Percentiles rank a stretch among this genome's conserved stretches.
phyloP scores from a whole-genome alignment of 352 stramenopile species.

The Phytophthora uliginosa region DNA sequence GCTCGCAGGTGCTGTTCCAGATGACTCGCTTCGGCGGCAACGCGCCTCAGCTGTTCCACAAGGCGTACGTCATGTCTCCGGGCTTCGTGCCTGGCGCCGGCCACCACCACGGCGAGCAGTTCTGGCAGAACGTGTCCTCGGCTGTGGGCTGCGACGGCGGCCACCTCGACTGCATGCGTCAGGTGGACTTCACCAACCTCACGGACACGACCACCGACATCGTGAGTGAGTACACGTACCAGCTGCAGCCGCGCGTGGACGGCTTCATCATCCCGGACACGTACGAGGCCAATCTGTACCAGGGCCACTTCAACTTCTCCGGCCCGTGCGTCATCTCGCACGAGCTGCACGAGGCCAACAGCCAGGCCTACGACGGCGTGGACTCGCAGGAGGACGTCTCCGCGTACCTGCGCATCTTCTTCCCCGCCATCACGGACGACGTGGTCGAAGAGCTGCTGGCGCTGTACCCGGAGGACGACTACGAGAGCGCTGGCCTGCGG shows the following conservation, averaged over 20 bases:
- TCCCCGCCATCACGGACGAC: slow-evolving; percentile 28
- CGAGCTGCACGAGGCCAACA: slow-evolving; percentile 29
- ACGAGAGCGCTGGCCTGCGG: slow-evolving; percentile 29
- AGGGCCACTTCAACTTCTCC: slow-evolving; percentile 38
- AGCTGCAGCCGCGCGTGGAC: slow-evolving; percentile 39
- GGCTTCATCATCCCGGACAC: slow-evolving; percentile 34
- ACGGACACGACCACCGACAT: slow-evolving; percentile 4
- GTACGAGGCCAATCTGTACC: slow-evolving; percentile 35
- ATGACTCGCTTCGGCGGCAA: slow-evolving; percentile 39
- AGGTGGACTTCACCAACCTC: slow-evolving; percentile 26
- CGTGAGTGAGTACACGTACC: slow-evolving; percentile 30
- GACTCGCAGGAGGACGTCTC: slow-evolving; percentile 23
- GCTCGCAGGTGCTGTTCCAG: slow-evolving; percentile 35
- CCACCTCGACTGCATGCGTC: slow-evolving; percentile 34
- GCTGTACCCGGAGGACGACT: slow-evolving; percentile 32
- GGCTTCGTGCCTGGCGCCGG: slow-evolving; percentile 32
- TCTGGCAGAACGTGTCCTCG: slow-evolving; percentile 42
- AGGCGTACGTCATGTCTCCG: slow-evolving; percentile 39
- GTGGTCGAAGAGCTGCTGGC: slow-evolving; percentile 18
- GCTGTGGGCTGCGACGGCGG: slow-evolving; percentile 26
- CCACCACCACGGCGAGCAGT: slow-evolving; percentile 34
- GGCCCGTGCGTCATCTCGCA: slow-evolving; percentile 24
- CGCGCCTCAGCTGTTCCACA: slow-evolving; percentile 33
- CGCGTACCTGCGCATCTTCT: slow-evolving; percentile 30
- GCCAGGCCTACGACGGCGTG: slow-evolving; percentile 18